Evolutionary conservation across 768 basidiomycete genomes (phyloP), one percentile per base, ranked within the genome.

Genomic region (Mycena olivaceomarginata): DNA sequence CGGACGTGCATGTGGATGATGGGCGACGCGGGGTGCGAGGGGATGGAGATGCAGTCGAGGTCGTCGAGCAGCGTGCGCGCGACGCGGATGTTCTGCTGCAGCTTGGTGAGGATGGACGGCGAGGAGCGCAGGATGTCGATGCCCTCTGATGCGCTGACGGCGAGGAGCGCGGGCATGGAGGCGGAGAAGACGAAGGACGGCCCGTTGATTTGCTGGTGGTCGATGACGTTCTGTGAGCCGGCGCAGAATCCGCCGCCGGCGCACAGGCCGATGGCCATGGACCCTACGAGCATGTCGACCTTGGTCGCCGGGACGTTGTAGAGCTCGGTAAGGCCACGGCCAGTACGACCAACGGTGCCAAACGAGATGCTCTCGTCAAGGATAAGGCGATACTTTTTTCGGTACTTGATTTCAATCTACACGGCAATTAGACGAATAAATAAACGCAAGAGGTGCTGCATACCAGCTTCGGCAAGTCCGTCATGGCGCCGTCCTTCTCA

Each of bases 151-250:
- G 93, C 96, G 79, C 94, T 93, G 78, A 97, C 97, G 22, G 96
- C 93, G 51, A 99, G 93, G 57, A 98, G 90, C 4, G 96, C 92
- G 0, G 98, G 98, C 88, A 98, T 93, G 3, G 98, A 93, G 20
- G 98, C 98, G 1, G 98, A 98, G 89, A 97, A 99, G 75, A 99
- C 97, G 84, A 97, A 98, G 0, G 97, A 93, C 5, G 97, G 94
- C 18, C 96, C 97, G 83, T 99, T 99, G 91, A 98, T 98, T 62
- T 97, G 97, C 92, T 97, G 98, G 82, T 99, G 98, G 77, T 96
- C 92, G 31, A 97, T 92, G 41, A 98, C 95, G 53, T 92, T 90
- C 20, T 86, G 85, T 1, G 95, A 94, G 37, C 98, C 98, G 4
- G 97, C 97, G 82, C 98, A 99, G 91, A 99, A 99, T 1, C 98